Evolutionary conservation across 2,329 filamentous ascomycete species (phyloP), one percentile per base, ranked within the genome.

Genomic region (Paracoccidioides brasiliensis): DNA sequence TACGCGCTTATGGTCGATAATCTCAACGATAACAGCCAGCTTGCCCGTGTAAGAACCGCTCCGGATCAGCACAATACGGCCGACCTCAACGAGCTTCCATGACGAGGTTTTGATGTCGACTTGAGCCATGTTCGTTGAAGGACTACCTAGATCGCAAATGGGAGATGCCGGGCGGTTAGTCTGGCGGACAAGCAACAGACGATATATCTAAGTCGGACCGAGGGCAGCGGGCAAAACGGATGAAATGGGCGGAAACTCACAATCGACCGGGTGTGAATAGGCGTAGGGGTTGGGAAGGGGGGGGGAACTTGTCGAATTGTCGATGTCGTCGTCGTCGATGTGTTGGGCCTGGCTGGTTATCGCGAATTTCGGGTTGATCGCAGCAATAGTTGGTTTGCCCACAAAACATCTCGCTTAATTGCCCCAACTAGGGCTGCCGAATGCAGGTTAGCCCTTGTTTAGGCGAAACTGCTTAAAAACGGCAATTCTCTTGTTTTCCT

Each of bases 1-100:
- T 95, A 98, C 93, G 79, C 93, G 90, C 84, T 95, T 96, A 86
- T 98, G 91, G 80, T 98, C 93, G 80, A 98, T 93, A 78, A 98
- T 97, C 85, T 98, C 91, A 78, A 95, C 90, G 72, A 98, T 91
- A 70, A 85, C 80, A 70, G 90, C 94, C 69, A 97, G 83, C 75
- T 88, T 88, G 79, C 90, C 90, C 67, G 80, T 79, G 80, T 78
- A 87, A 69, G 85, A 84, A 72, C 90, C 86, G 73, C 82, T 78
- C 76, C 88, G 86, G 80, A 97, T 85, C 76, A 95, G 84, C 75
- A 95, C 86, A 72, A 98, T 84, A 75, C 93, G 90, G 84, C 93
- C 93, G 77, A 96, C 88, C 85, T 98, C 90, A 76, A 98, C 90
- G 78, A 90, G 82, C 81, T 90, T 90, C 90, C 90, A 94, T 76